phyloP scores from a whole-genome alignment of 805 yeast genomes.

The Lipomyces sp. region DNA sequence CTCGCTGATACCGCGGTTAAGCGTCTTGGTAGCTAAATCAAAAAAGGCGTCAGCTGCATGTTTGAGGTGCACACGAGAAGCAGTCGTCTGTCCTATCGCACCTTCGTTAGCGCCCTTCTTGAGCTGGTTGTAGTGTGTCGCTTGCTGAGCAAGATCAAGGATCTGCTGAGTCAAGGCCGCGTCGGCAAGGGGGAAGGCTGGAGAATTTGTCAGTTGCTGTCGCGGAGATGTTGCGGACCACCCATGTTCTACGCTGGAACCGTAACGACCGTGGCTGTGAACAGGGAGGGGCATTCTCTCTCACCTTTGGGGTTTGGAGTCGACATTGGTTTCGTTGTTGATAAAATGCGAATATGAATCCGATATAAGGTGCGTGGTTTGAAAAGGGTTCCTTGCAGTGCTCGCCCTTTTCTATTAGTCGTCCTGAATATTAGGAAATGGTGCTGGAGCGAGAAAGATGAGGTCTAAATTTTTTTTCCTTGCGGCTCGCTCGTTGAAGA shows the following conservation, averaged over 20 bases:
- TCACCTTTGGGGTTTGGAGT: constrained; percentile 82
- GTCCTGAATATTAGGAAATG: background rate
- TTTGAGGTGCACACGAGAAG: background rate
- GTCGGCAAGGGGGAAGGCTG: constrained; percentile 98
- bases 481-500: too few relatives aligned
- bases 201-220: too few relatives aligned
- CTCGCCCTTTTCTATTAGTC: constrained; percentile 35
- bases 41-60: background rate
- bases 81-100: constrained; percentile 43
- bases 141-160: constrained; percentile 96
- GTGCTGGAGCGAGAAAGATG: background rate
- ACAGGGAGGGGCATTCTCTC: too few relatives aligned
- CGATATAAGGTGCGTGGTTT: background rate
- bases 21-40: constrained; percentile 27
- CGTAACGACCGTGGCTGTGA: too few relatives aligned
- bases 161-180: constrained; percentile 93
- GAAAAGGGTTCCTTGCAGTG: constrained; percentile 40
- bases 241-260: too few relatives aligned
- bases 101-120: constrained; percentile 99
- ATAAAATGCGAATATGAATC: background rate
- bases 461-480: too few relatives aligned
- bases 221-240: too few relatives aligned
- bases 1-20: constrained; percentile 29
- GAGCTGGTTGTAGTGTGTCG: constrained; percentile 95
- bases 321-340: constrained; percentile 49